phyloP scores from a whole-genome alignment of 2,329 filamentous ascomycete genomes.

The Elsinoe fawcettii region DNA sequence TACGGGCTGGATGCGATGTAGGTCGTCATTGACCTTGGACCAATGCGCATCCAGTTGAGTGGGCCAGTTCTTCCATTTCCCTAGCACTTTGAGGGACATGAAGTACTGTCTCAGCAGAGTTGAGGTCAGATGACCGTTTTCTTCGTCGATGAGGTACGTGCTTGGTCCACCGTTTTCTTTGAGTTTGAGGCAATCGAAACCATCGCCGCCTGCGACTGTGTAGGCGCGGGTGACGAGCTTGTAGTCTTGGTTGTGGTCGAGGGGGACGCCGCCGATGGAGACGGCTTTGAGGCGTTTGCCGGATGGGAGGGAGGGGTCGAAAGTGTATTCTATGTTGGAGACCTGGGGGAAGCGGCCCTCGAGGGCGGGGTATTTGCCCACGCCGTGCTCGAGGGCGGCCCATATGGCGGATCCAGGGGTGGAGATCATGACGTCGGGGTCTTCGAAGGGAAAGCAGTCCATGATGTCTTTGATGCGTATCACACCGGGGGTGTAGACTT shows the following conservation, averaged over 20 bases:
- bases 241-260: conserved; percentile 60
- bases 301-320: conserved; percentile 54
- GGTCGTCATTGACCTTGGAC: conserved; percentile 53
- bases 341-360: conserved; percentile 82
- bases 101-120: conserved; percentile 87
- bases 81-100: conserved; percentile 72
- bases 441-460: conserved; percentile 87
- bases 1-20: conserved; percentile 46
- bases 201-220: conserved; percentile 83
- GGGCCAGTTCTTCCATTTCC: conserved; percentile 68
- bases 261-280: conserved; percentile 52
- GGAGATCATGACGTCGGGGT: conserved; percentile 71
- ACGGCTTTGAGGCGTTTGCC: conserved; percentile 58
- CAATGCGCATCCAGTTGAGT: conserved; percentile 57
- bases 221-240: conserved; percentile 74
- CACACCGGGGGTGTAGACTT: conserved; percentile 76
- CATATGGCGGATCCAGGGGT: conserved; percentile 64
- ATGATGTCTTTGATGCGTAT: conserved; percentile 74
- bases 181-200: conserved; percentile 68
- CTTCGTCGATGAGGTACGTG: conserved; percentile 73
- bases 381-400: conserved; percentile 76
- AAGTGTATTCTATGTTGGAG: conserved; percentile 70
- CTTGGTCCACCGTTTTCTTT: conserved; percentile 66
- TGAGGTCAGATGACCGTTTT: conserved; percentile 79
- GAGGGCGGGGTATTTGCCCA: conserved; percentile 71